Evolutionary conservation across 202 grass and related monocot genomes (phyloP).

Genomic region (Eragrostis tef): DNA sequence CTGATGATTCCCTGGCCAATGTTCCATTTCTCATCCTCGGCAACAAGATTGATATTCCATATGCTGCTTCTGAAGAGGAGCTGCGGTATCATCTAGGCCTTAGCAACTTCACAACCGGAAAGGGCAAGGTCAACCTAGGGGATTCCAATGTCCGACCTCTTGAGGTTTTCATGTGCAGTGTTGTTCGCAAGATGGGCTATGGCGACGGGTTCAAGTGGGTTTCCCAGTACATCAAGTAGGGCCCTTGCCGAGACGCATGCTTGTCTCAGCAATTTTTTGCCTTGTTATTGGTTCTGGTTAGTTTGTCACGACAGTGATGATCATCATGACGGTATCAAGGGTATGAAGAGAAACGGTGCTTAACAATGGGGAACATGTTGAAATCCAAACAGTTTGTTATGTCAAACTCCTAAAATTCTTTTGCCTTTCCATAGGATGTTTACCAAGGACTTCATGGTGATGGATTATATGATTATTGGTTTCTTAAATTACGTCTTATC

Average conservation of each 20-base stretch:
- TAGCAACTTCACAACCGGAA: conserved; percentile 87
- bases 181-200: conserved; percentile 91
- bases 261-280: conserved; percentile 49
- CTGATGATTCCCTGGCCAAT: conserved; percentile 76
- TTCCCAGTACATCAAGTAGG: conserved; percentile 95
- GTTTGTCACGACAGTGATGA: conserved; percentile 44
- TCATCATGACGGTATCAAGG: conserved; percentile 47
- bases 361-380: conserved; percentile 47
- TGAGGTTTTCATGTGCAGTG: conserved; percentile 97
- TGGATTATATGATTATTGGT: conserved; percentile 58
- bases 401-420: conserved; percentile 50
- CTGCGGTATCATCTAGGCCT: conserved; percentile 85
- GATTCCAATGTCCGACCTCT: conserved; percentile 82
- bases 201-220: conserved; percentile 88
- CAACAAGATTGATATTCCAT: conserved; percentile 95
- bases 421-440: conserved; percentile 58
- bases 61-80: conserved; percentile 88
- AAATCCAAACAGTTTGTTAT: conserved; percentile 60
- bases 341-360: conserved; percentile 55
- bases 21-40: conserved; percentile 91
- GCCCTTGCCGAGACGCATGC: conserved; percentile 25
- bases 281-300: conserved; percentile 51
- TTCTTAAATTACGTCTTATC: conserved; percentile 42
- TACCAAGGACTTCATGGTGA: conserved; percentile 44
- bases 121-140: conserved; percentile 73